Evolutionary conservation across 1,139 yeast species (phyloP).

Genomic region (Lodderomyces elongisporus): DNA sequence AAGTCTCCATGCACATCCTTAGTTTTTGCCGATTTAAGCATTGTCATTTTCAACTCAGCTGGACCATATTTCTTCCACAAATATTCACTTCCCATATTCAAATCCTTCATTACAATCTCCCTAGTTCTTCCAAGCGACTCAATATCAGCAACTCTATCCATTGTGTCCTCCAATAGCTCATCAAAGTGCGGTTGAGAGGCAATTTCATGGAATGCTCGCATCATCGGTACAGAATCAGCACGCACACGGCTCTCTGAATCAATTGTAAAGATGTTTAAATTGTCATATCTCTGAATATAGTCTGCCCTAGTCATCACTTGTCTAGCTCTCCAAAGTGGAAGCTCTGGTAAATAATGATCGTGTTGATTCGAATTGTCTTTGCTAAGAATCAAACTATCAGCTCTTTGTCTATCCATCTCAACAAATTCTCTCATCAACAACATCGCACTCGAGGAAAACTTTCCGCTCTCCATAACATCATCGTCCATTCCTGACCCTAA

Average conservation of each 20-base stretch:
- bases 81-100: slow-evolving; percentile 50
- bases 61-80: slow-evolving; percentile 15
- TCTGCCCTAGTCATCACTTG: slow-evolving; percentile 85
- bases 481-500: slow-evolving; percentile 80
- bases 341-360: slow-evolving; percentile 60
- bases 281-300: slow-evolving; percentile 69
- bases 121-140: slow-evolving; percentile 79
- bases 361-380: slow-evolving; percentile 14
- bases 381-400: slow-evolving; percentile 25
- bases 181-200: slow-evolving; percentile 70
- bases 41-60: slow-evolving; percentile 15
- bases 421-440: slow-evolving; percentile 68
- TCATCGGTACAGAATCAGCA: slow-evolving; percentile 84
- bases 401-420: slow-evolving; percentile 50
- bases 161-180: slow-evolving; percentile 60
- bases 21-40: slow-evolving; percentile 18
- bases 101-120: slow-evolving; percentile 71
- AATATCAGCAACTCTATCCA: slow-evolving; percentile 69
- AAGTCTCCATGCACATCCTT: slow-evolving; percentile 18
- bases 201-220: slow-evolving; percentile 82
- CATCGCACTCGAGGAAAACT: slow-evolving; percentile 76
- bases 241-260: slow-evolving; percentile 70
- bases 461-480: slow-evolving; percentile 84
- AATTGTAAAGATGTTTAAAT: slow-evolving; percentile 71
- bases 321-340: slow-evolving; percentile 80